phyloP scores from a whole-genome alignment of 2,329 filamentous ascomycete species.

The Salinomyces thailandicus region DNA sequence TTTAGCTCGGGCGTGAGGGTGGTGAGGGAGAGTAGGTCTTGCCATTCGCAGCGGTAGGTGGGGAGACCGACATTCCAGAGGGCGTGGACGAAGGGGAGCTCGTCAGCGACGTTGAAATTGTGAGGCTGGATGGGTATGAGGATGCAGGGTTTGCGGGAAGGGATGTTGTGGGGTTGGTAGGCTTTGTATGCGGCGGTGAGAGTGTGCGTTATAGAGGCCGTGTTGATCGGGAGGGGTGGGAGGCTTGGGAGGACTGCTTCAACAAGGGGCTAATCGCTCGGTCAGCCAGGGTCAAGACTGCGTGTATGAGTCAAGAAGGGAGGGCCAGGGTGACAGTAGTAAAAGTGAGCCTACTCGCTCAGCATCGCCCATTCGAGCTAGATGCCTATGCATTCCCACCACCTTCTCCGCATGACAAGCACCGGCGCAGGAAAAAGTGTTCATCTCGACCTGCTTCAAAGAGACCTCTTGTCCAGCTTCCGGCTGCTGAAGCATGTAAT shows the following conservation, averaged over 20 bases:
- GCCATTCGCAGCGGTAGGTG: conserved; percentile 30
- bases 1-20: conserved; percentile 22
- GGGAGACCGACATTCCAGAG: conserved; percentile 7
- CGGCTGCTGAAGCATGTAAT: conserved; percentile 37
- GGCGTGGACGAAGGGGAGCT: conserved; percentile 3
- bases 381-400: conserved; percentile 33
- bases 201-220: no score
- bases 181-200: conserved; percentile 26
- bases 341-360: not conserved
- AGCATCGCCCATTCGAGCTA: conserved; percentile 12
- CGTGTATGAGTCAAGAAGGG: no score
- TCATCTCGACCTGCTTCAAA: conserved; percentile 39
- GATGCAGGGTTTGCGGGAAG: conserved; percentile 24
- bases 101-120: conserved; percentile 25
- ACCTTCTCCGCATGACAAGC: conserved; percentile 31
- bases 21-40: conserved; percentile 24
- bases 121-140: conserved; percentile 35
- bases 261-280: no score
- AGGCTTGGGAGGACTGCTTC: no score
- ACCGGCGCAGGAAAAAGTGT: conserved; percentile 35
- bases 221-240: no score
- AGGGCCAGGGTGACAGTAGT: no score
- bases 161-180: conserved; percentile 24
- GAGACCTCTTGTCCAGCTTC: conserved; percentile 10
- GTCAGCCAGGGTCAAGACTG: no score